These are phyloP conservation scores for Leccinum boreale DNA, from an alignment of 768 basidiomycete species.

Conservation along the genomic window DNA sequence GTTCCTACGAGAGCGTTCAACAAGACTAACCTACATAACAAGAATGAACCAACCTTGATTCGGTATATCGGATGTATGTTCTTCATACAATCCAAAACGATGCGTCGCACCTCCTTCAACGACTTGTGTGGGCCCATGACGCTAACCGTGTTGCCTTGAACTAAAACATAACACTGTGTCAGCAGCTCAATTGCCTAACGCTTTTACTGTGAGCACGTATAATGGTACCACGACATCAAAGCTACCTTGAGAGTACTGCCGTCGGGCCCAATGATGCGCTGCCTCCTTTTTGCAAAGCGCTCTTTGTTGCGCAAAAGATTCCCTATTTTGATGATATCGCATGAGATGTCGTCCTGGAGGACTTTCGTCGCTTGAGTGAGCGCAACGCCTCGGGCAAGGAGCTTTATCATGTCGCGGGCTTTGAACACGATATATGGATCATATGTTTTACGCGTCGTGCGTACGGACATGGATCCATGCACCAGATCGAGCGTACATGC, in stretches of 20 bases:
- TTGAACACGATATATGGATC: slow-evolving; percentile 97
- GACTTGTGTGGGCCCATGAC: slow-evolving; percentile 97
- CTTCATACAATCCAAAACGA: slow-evolving; percentile 99
- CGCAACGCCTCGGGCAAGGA: slow-evolving; percentile 89
- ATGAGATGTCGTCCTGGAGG: slow-evolving; percentile 83
- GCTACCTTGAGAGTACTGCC: slow-evolving; percentile 93
- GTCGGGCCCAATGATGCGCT: slow-evolving; percentile 95
- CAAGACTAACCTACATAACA: background rate
- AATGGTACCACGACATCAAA: background rate
- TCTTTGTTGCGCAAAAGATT: slow-evolving; percentile 93
- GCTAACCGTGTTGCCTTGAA: slow-evolving; percentile 97
- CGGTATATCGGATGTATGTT: slow-evolving; percentile 99
- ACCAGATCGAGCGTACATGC: slow-evolving; percentile 91
- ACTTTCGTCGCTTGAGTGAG: slow-evolving; percentile 85
- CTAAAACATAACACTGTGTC: slow-evolving; percentile 94
- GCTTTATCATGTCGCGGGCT: slow-evolving; percentile 92
- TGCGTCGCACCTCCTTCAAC: slow-evolving; percentile 92
- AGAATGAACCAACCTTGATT: slow-evolving; percentile 68
- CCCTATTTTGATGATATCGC: slow-evolving; percentile 98
- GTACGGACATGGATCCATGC: slow-evolving; percentile 96
- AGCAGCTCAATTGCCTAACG: slow-evolving; percentile 91
- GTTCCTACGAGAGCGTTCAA: slow-evolving; percentile 54
- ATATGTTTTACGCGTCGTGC: slow-evolving; percentile 94
- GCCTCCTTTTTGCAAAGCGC: slow-evolving; percentile 91
- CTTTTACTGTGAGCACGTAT: slow-evolving; percentile 4